Base-by-base conservation (phyloP, 2,329 filamentous ascomycete species). In the Sporothrix brunneoviolacea region DNA sequence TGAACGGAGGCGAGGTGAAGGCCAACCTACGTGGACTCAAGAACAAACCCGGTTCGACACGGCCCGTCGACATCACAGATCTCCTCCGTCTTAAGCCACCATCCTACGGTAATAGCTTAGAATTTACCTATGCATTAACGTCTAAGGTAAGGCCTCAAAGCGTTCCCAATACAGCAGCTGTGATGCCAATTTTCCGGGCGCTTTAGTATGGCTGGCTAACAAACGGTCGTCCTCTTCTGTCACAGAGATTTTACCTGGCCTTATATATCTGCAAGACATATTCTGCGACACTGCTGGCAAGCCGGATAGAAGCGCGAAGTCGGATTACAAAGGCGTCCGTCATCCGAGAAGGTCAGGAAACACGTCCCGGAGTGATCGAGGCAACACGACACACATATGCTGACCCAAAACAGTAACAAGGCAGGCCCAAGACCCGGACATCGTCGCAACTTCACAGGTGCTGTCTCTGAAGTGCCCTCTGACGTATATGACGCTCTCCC, bases 11-110 rank as follows among this genome's bases (percentile, higher is more conserved):
- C 30, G 89, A 96, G 51, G 78, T 96, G 58, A 93, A 91, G 66
- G 85, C 86, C n/a, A 98, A 97, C 64, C 76, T 95, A 58, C 86
- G 93, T 58, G 93, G 93, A 4, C 69, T 98, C 55, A 98, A 98
- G 69, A 96, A 95, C 66, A 95, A 93, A 66, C 88, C 91, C 7
- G 93, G 93, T 19, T 94, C 93, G 39, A 98, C 93, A 36, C 83
- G 89, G 61, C 93, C 93, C 8, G 90, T 88, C 41, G 93, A 98
- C 68, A 86, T 98, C 55, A 98, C 93, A 8, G 73, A 79, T 57
- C 77, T 81, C 53, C 72, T 97, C 40, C 81, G 84, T 16, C 79
- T 88, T 27, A 83, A 80, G 56, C 79, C 82, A 10, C 62, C 74
- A 16, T 75, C 76, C 38, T 94, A 91, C 62, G 71, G 71, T 48